Conservation (phyloP, 306 rosid species). For the Begonia masoniana region DNA sequence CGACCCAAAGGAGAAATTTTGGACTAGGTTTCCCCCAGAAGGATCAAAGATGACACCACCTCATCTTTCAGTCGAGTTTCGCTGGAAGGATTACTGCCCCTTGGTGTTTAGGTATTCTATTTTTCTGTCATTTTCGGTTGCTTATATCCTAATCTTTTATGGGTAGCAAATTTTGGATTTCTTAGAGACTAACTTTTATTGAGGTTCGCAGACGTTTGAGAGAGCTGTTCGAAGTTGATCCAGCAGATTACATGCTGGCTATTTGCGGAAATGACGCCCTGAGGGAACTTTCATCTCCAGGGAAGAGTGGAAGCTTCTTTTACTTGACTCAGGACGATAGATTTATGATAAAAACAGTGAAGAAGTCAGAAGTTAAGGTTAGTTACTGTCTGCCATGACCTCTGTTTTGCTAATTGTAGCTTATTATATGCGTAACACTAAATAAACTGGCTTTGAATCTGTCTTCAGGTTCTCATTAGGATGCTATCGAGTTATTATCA, state of each 20-base stretch:
- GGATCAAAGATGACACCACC: constrained; percentile 92
- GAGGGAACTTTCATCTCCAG: constrained; percentile 92
- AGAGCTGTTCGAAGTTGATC: constrained; percentile 75
- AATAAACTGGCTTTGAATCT: too few relatives aligned
- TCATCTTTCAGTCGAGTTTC: constrained; percentile 72
- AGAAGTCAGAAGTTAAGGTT: constrained; percentile 98
- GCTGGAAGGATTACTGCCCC: constrained; percentile 98
- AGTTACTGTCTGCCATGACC: constrained; percentile 2
- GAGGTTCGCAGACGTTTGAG: constrained; percentile 55
- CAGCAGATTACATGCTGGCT: constrained; percentile 94
- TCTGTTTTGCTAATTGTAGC: background rate
- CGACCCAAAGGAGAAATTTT: constrained; percentile 83
- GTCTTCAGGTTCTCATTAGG: constrained; percentile 73
- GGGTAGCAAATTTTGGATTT: too few relatives aligned
- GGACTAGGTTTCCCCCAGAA: constrained; percentile 89
- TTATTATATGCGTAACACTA: too few relatives aligned
- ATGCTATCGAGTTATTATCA: constrained; percentile 79
- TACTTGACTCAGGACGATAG: constrained; percentile 93
- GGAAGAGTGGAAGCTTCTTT: constrained; percentile 91
- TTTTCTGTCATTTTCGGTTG: background rate
- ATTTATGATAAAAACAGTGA: constrained; percentile 91
- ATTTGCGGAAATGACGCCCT: constrained; percentile 86
- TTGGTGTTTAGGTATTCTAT: constrained; percentile 72
- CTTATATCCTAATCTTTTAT: background rate
- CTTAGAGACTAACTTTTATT: too few relatives aligned